A percentile compares a stretch with the other conserved stretches of the same genome.
phyloP scores from a whole-genome alignment of 345 rosid species.

The Corchorus capsularis region DNA sequence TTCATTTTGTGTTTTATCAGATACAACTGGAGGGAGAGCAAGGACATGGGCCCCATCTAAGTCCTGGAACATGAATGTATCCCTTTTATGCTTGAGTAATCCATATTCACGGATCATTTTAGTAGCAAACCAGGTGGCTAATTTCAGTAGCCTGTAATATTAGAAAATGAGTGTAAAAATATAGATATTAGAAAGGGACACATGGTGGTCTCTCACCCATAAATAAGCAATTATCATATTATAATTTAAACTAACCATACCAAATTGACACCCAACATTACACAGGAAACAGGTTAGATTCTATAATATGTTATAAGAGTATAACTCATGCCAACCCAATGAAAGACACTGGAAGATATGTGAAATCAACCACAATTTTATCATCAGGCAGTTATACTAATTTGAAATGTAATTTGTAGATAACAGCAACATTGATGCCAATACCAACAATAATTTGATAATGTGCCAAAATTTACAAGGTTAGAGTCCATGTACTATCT shows the following conservation, averaged over 20 bases:
- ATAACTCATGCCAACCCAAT: background rate
- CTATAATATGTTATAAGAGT: background rate
- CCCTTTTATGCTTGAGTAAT: conserved; percentile 56
- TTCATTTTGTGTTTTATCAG: conserved; percentile 40
- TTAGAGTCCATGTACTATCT: background rate
- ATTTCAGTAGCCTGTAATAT: conserved; percentile 70
- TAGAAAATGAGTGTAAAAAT: conserved; percentile 24
- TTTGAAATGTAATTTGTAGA: conserved; percentile 5
- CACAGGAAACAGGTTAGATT: conserved; percentile 6
- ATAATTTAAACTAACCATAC: background rate
- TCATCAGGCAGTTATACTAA: conserved; percentile 5
- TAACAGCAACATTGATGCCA: background rate
- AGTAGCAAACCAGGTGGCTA: conserved; percentile 79
- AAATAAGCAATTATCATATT: conserved; percentile 20
- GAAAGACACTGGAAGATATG: conserved; percentile 9
- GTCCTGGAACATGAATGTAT: conserved; percentile 40
- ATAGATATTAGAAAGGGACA: background rate
- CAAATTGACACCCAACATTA: conserved; percentile 7
- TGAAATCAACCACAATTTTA: conserved; percentile 2
- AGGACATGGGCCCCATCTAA: conserved; percentile 37
- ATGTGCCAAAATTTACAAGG: conserved; percentile 5
- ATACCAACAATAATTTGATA: background rate
- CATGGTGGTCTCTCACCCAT: background rate
- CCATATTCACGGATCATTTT: conserved; percentile 81
- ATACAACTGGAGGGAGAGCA: conserved; percentile 54